A percentile compares a stretch with the other conserved stretches of the same genome.
Evolutionary conservation across 176 grass and related monocot genomes (phyloP).

Genomic region (Eremochloa ophiuroides): DNA sequence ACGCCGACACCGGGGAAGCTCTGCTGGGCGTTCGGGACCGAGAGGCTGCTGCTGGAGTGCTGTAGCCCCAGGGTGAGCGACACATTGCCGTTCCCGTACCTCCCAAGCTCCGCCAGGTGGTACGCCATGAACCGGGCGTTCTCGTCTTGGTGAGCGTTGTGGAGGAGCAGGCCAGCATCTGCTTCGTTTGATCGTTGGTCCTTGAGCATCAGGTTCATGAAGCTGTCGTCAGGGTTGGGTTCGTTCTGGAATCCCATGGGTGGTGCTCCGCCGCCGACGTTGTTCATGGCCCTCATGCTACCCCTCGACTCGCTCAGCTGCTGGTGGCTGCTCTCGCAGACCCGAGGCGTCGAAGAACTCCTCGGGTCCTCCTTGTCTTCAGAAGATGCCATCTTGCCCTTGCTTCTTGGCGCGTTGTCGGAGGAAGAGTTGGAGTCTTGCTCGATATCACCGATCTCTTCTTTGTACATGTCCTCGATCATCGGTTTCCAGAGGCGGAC

Average conservation of each 20-base stretch:
- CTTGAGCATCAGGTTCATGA: conserved; percentile 94
- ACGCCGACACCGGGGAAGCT: conserved; percentile 19
- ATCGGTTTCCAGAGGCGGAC: conserved; percentile 98
- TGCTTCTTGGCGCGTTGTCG: conserved; percentile 58
- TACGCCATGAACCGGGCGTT: conserved; percentile 55
- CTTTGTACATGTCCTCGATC: conserved; percentile 99
- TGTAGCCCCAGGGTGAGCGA: conserved; percentile 89
- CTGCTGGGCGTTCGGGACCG: conserved; percentile 49
- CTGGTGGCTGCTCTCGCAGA: conserved; percentile 51
- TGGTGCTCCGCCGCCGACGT: not conserved
- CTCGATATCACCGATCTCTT: conserved; percentile 81
- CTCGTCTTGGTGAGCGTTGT: conserved; percentile 43
- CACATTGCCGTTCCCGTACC: conserved; percentile 62
- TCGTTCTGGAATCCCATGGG: conserved; percentile 56
- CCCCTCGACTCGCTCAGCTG: conserved; percentile 48
- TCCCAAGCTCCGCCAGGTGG: conserved; percentile 62
- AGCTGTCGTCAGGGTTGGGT: conserved; percentile 54
- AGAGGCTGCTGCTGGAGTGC: conserved; percentile 49
- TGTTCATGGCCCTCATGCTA: conserved; percentile 31
- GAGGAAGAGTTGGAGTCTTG: conserved; percentile 97
- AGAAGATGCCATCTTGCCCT: conserved; percentile 57
- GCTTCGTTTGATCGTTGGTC: conserved; percentile 44
- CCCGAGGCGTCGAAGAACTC: conserved; percentile 21
- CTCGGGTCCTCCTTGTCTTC: conserved; percentile 72
- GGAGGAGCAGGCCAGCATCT: too few species aligned